Evolutionary conservation across 768 basidiomycete species (phyloP), one percentile per base, ranked within the genome.

Genomic region (Amanita rubescens): DNA sequence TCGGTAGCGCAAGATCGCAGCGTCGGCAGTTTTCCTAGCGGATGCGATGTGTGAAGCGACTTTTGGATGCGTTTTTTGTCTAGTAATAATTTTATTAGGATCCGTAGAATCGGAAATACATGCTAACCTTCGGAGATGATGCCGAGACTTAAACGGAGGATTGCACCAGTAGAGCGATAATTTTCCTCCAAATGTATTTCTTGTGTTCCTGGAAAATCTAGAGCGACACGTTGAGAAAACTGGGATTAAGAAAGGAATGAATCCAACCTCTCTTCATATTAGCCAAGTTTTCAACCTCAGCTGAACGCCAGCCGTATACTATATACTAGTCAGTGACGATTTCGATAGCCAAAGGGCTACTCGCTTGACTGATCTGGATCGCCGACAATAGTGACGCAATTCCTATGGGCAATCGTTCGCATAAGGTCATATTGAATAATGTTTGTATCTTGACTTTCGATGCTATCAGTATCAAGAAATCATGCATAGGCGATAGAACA

Each of bases 301-400:
- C 90, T 5, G 86, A 84, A 11, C 91, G 78, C 91, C 92, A 94
- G 8, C 89, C 90, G 59, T 92, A 92, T 38, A 92, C 81, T 84
- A 53, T 45, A 17, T 57, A 47, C 15, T 17, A 27, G 11, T 11
- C 44, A n/a, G 58, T 5, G 17, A 30, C 49, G 10, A 53, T 20
- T 42, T 8, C 9, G 11, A 35, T 11, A n/a, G 15, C n/a, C 35
- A 30, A 12, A 14, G 11, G 19, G 27, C 57, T 15, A 17, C 57
- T 39, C 58, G 84, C 85, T 93, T 0, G 89, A 90, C 63, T 94
- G 92, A 65, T 94, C 92, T 0, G 92, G 92, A 68, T 94, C 92
- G 0, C 92, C 92, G 2, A 94, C 90, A 37, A 94, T 78, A 3
- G 85, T 90, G 24, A 92, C 73, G 56, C 82, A 80, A 25, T 73